Percentiles rank a stretch among this genome's conserved stretches.
These are phyloP conservation scores for Eucalyptus pauciflora DNA, from an alignment of 345 rosid genomes.

Conservation along the genomic window DNA sequence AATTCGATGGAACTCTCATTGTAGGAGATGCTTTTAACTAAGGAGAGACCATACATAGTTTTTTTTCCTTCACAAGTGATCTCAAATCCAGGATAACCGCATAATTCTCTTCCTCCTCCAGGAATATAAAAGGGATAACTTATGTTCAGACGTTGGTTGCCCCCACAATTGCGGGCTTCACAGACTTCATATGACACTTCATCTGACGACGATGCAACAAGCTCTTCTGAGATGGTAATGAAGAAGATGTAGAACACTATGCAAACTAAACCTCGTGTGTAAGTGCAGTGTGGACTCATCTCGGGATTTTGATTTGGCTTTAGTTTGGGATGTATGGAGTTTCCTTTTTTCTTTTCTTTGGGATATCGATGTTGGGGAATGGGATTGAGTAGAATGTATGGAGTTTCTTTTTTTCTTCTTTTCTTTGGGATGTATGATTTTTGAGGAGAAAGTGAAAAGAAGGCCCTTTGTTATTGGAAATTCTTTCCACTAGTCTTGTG, in stretches of 20 bases:
- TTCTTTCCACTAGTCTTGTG: no score
- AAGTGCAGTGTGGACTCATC: no score
- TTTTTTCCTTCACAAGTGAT: background rate
- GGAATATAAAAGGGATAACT: background rate
- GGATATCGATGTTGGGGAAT: no score
- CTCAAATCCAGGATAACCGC: background rate
- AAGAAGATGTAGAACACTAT: background rate
- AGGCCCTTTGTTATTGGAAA: no score
- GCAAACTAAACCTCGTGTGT: no score
- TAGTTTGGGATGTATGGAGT: no score
- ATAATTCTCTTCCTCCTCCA: background rate
- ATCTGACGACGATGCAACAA: rapidly evolving
- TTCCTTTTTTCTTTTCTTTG: no score
- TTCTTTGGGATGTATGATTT: no score
- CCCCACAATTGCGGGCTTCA: rapidly evolving
- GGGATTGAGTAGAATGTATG: no score
- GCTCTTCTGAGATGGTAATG: background rate
- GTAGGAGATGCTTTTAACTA: background rate
- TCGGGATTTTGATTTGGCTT: no score
- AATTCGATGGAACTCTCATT: background rate
- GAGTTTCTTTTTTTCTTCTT: no score
- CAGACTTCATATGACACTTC: background rate
- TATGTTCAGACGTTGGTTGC: background rate
- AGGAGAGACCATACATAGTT: background rate
- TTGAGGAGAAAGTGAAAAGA: no score